Evolutionary conservation across 176 grass and related monocot species (phyloP), one percentile per base, ranked within the genome.

Genomic region (Poa annua): DNA sequence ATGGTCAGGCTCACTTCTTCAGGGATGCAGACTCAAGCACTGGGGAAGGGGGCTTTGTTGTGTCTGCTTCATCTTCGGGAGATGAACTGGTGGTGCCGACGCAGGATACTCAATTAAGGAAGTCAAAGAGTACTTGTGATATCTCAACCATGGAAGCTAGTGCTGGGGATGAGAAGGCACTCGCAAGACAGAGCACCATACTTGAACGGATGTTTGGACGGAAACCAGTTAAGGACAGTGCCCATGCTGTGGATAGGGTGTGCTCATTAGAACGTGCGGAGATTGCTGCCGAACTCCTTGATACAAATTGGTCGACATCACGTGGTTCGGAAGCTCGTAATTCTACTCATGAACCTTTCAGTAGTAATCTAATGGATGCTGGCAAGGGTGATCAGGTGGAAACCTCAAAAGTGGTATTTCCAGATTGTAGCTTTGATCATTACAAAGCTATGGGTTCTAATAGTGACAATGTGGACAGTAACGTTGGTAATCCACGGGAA

Each of bases 1-100:
- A 92, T 56, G 96, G 96, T 39, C 84, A 95, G 86, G 92, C 96
- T 12, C 94, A 86, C 67, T 98, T 98, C 71, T 92, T 98, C 68
- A 87, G 47, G 57, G 81, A 80, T 17, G 71, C 42, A 1, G 85
- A 90, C n/a, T 53, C 56, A 5, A 35, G 86, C 21, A 76, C n/a
- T 4, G 81, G 87, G 33, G 92, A 78, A 78, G 88, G 39, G 45
- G 86, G 88, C 36, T 91, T 89, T 53, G 7, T 92, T 42, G 70
- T 88, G 75, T 89, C 95, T 55, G 82, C 90, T 0, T 75, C 78
- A 5, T 92, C 90, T 4, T 93, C 90, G 5, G 90, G 88, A 0
- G 86, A 94, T 53, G 96, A 93, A 34, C 85, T 14, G 39, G 90
- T 91, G 45, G 83, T n/a, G 0, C 63, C 32, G 22, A 29, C 73